A percentile compares a stretch with the other conserved stretches of the same genome.
Conservation (phyloP, 1,284 basidiomycete species). For the Puccinia triticina region DNA sequence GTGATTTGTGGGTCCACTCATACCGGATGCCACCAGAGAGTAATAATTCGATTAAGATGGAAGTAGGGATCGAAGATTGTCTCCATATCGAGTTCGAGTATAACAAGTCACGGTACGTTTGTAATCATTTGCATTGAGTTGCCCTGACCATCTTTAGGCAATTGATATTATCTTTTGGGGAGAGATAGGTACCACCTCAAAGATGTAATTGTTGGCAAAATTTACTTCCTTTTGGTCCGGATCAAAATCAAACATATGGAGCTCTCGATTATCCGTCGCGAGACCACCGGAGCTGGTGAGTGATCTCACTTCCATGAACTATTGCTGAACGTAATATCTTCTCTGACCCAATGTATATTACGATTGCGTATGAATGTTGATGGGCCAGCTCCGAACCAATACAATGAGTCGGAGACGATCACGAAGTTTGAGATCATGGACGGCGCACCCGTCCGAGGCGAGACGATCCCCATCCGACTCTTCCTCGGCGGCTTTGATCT, state of each 20-base stretch:
- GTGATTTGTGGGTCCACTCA: constrained; percentile 95
- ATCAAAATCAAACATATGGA: constrained; percentile 99
- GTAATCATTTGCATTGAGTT: background rate
- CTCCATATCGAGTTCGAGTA: constrained; percentile 99
- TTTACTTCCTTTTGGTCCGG: constrained; percentile 95
- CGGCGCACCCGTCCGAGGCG: constrained; percentile 89
- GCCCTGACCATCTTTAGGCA: background rate
- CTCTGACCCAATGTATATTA: background rate
- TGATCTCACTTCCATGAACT: constrained; percentile 29
- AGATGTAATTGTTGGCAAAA: constrained; percentile 99
- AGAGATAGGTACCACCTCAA: constrained; percentile 78
- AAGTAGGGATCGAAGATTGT: constrained; percentile 98
- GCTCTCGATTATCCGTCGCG: constrained; percentile 91
- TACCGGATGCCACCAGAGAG: constrained; percentile 97
- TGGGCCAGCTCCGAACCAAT: constrained; percentile 76
- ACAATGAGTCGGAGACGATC: constrained; percentile 98
- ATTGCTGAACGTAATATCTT: background rate
- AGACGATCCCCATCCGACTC: constrained; percentile 95
- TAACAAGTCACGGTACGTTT: constrained; percentile 82
- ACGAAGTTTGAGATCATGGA: constrained; percentile 99
- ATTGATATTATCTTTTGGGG: background rate
- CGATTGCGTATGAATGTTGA: background rate
- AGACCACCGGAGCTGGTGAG: constrained; percentile 79
- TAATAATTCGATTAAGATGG: constrained; percentile 99
- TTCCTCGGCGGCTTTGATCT: constrained; percentile 98